A percentile compares a stretch with the other conserved stretches of the same genome.
Evolutionary conservation across 805 yeast species (phyloP).

Genomic region (Candida oleophila): DNA sequence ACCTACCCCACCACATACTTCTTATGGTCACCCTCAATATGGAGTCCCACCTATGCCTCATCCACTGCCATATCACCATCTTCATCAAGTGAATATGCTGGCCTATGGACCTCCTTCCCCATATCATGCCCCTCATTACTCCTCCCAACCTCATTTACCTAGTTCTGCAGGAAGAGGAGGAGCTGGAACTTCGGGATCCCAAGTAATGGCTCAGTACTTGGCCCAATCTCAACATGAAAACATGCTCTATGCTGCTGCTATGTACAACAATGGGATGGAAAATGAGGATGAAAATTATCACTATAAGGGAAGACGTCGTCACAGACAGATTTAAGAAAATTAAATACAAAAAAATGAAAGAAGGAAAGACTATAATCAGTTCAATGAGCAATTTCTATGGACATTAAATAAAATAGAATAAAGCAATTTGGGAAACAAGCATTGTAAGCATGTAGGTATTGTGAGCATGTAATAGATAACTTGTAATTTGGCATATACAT

Average conservation of each 20-base stretch:
- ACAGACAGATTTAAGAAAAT: too few species aligned
- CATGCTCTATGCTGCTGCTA: constrained; percentile 42
- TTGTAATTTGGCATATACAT: neutral
- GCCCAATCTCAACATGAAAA: constrained; percentile 70
- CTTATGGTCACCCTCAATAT: neutral
- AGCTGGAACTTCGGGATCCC: constrained; percentile 51
- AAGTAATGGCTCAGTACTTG: constrained; percentile 75
- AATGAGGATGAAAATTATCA: constrained; percentile 14
- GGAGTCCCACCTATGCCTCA: constrained; percentile 1
- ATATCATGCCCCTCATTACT: neutral
- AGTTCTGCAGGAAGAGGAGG: neutral
- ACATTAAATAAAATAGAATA: too few species aligned
- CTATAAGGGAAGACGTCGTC: constrained; percentile 2
- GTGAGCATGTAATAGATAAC: too few species aligned
- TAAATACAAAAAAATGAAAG: neutral
- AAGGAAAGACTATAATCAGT: too few species aligned
- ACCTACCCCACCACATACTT: neutral
- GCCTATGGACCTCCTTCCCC: constrained; percentile 2
- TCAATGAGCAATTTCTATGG: too few species aligned
- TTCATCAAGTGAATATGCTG: constrained; percentile 5
- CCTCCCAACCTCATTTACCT: constrained; percentile 3
- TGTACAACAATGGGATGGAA: constrained; percentile 18
- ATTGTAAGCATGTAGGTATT: too few species aligned
- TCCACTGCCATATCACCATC: constrained; percentile 7
- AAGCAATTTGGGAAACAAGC: too few species aligned